Evolutionary conservation across 164 flowering plant species (phyloP), one percentile per base, ranked within the genome.

Genomic region (Annona cherimola): DNA sequence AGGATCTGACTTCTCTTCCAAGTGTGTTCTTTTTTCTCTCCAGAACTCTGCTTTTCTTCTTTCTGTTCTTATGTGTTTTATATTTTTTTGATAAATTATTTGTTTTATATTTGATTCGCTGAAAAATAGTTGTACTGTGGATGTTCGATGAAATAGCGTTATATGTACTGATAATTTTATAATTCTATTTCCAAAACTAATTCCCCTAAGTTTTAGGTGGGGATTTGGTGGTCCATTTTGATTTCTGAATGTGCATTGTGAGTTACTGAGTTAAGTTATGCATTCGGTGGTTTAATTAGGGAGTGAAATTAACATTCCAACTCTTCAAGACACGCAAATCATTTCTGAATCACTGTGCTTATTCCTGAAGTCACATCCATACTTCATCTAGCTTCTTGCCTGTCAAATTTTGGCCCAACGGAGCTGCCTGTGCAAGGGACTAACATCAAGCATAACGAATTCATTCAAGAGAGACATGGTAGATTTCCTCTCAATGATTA

Each of bases 1-100:
- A 75, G 79, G 84, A 77, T 75, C 66, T 77, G 66, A 75, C 35
- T 66, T 76, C 80, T 46, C 75, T 83, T 19, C 86, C 86, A 64
- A 85, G 88, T 85, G 80, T 63, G 88, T 78, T n/a, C 16, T 26
- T 39, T 35, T 46, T 39, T 45, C 11, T 19, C 14, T 50, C n/a
- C 61, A 57, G n/a, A 19, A 19, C 11, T 26, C 18, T 61, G 2
- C 41, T 18, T 64, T 19, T 26, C 35, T 26, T 26, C 35, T 26
- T 26, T 26, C 35, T 26, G 35, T 26, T 26, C 35, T 26, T 26
- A 64, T 39, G 18, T 64, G 67, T 12, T 11, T 7, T 42, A 19
- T 8, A n/a, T 11, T 11, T 43, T 18, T 6, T 12, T 12, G 16
- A 12, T 61, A 35, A n/a, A n/a, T n/a, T 18, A 39, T 40, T 40